Evolutionary conservation across 1,139 yeast species (phyloP), one percentile per base, ranked within the genome.

Genomic region (Candida glucosophila): DNA sequence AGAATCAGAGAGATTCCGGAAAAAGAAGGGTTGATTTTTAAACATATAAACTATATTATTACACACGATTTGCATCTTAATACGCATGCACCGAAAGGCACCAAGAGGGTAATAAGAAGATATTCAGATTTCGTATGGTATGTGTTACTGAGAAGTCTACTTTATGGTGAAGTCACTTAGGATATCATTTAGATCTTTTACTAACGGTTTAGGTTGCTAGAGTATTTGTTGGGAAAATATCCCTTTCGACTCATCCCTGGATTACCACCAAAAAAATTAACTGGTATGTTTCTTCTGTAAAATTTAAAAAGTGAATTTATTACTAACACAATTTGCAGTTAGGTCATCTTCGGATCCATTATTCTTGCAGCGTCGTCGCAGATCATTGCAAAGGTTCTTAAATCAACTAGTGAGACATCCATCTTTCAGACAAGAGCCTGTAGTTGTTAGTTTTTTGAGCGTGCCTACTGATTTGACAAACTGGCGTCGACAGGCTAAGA

Each of bases 41-140:
- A 85, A 36, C 97, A 90, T 50, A 83, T 83, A 22, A 88, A 85
- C 41, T 90, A 88, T 49, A 58, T 76, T 22, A 68, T 90, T 10
- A 65, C 71, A 8, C 81, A 76, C 40, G 64, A 69, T 14, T 46
- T 74, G 16, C 52, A 52, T 23, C 49, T 67, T 27, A 64, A 71
- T 3, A 46, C 54, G 42, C 59, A 68, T 36, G 57, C 66, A 9
- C 67, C 61, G 15, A 55, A 68, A 0, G 65, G 67, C 5, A 45
- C 48, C 12, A 64, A 59, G 26, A 77, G 73, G 37, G 94, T 86
- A 3, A 62, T 82, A n/a, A 66, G 98, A 44, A 60, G 98, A 33
- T 90, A 85, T 52, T 79, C 94, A 24, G 98, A 90, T 52, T 90
- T 90, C 51, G 78, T 74, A 15, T 86, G 96, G 92, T 58, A 52